phyloP scores from a whole-genome alignment of 1,284 basidiomycete species.

The Chiua sp. region DNA sequence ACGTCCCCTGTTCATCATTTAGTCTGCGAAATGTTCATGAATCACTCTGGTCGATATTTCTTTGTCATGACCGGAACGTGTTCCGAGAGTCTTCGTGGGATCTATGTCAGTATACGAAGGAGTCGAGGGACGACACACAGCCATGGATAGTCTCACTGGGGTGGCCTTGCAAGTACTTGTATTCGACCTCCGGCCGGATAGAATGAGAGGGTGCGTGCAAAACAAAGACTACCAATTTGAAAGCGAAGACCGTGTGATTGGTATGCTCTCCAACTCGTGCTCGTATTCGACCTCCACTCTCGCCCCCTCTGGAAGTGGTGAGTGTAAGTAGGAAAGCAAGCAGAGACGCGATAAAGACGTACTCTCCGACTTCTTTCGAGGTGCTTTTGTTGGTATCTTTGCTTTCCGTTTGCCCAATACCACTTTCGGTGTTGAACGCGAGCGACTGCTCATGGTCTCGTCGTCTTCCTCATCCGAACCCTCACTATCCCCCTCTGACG shows the following conservation, averaged over 20 bases:
- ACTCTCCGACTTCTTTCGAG: constrained; percentile 61
- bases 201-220: not conserved
- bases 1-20: not conserved
- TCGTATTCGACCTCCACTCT: constrained; percentile 97
- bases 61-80: not conserved
- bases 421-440: constrained; percentile 46
- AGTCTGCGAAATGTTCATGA: not conserved
- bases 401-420: constrained; percentile 76
- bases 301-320: constrained; percentile 60
- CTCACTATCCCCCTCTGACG: constrained; percentile 30
- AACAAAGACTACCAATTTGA: constrained; percentile 58
- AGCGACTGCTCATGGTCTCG: constrained; percentile 37
- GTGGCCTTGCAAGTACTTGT: not conserved
- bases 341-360: constrained; percentile 30
- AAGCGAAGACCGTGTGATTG: constrained; percentile 60
- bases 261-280: constrained; percentile 80
- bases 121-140: too few relatives aligned
- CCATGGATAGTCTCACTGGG: too few relatives aligned
- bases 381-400: constrained; percentile 40
- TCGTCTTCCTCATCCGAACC: constrained; percentile 46
- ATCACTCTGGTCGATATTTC: not conserved
- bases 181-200: not conserved
- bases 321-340: constrained; percentile 18
- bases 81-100: not conserved
- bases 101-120: too few relatives aligned